Conservation (phyloP, 768 basidiomycete species). For the Amyloporia xantha region DNA sequence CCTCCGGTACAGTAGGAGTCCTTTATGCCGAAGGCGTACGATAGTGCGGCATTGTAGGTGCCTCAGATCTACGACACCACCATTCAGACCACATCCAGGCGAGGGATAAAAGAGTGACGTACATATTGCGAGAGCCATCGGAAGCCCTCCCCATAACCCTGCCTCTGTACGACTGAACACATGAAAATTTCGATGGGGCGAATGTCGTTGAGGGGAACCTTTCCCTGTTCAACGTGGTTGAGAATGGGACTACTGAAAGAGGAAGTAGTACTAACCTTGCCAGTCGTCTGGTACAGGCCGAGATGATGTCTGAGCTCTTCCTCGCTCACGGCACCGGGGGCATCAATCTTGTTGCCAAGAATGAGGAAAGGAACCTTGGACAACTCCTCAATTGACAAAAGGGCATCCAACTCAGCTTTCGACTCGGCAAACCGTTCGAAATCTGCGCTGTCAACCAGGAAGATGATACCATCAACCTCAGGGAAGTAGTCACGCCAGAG, state of each 20-base stretch:
- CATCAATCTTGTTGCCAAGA: conserved; percentile 99
- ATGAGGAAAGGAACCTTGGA: conserved; percentile 96
- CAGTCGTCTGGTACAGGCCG: conserved; percentile 98
- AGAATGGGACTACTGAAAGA: neutral
- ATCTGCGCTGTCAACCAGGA: conserved; percentile 96
- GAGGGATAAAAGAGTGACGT: conserved; percentile 23
- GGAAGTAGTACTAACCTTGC: conserved; percentile 62
- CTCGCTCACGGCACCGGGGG: conserved; percentile 94
- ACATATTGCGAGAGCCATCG: conserved; percentile 98
- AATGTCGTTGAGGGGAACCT: conserved; percentile 93
- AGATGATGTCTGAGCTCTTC: conserved; percentile 94
- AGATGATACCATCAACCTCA: conserved; percentile 97
- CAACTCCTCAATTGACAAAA: conserved; percentile 88
- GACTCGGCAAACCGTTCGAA: conserved; percentile 94
- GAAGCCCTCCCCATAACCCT: conserved; percentile 98
- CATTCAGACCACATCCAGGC: neutral
- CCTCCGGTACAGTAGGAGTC: conserved; percentile 5
- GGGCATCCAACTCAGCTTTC: conserved; percentile 94
- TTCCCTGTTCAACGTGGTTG: conserved; percentile 55
- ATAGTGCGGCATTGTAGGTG: neutral
- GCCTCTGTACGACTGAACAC: conserved; percentile 99
- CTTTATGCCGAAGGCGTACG: conserved; percentile 1
- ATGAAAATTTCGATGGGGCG: conserved; percentile 99
- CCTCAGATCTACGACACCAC: conserved; percentile 13
- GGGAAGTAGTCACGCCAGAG: conserved; percentile 99